Conservation (phyloP, 2,329 filamentous ascomycete genomes). For the Trichoderma aggressivum region DNA sequence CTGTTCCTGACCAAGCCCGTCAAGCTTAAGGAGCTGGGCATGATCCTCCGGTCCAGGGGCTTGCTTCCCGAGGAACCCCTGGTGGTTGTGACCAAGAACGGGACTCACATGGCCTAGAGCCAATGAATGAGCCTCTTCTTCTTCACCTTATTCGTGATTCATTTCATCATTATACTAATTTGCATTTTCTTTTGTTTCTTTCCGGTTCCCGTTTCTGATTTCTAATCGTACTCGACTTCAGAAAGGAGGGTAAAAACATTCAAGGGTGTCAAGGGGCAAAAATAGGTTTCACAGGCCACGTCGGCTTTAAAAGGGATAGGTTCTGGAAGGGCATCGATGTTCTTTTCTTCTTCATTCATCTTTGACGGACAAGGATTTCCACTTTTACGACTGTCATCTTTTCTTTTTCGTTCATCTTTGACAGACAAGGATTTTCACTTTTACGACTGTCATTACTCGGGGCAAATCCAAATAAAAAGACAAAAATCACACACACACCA, state of each 20-base stretch:
- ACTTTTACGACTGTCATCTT: neutral
- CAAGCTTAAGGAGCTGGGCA: conserved; percentile 37
- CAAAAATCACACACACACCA: neutral
- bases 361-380: neutral
- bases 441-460: neutral
- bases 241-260: neutral
- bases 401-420: no score
- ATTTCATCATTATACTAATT: neutral
- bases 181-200: neutral
- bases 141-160: neutral
- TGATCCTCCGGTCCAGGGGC: conserved; percentile 17
- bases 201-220: neutral
- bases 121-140: neutral
- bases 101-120: neutral
- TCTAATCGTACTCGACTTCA: neutral
- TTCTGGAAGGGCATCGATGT: neutral
- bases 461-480: neutral
- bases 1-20: conserved; percentile 55
- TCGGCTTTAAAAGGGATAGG: neutral
- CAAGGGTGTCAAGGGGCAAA: neutral
- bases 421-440: neutral
- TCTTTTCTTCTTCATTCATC: neutral
- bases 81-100: conserved; percentile 10
- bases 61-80: conserved; percentile 5
- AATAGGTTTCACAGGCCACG: neutral